Evolutionary conservation across 2,329 filamentous ascomycete species (phyloP).

Genomic region (Colletotrichum musicola): DNA sequence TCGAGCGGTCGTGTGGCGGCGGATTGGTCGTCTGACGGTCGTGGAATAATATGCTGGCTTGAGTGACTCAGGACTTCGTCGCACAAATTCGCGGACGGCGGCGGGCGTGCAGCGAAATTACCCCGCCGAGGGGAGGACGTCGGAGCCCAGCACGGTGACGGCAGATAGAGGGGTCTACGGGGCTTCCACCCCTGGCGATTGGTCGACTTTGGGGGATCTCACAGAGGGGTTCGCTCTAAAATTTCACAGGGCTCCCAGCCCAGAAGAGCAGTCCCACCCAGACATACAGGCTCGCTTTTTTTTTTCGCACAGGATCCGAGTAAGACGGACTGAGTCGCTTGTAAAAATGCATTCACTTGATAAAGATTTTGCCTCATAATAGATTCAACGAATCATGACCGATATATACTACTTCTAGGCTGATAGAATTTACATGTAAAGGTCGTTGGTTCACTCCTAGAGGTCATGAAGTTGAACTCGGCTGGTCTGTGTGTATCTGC

Average conservation of each 20-base stretch:
- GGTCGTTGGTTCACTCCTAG: too few species aligned
- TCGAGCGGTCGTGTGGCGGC: not conserved
- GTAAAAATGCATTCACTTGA: too few species aligned
- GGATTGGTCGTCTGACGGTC: slow-evolving; percentile 2
- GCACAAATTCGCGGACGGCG: slow-evolving; percentile 25
- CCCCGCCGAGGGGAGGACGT: slow-evolving; percentile 41
- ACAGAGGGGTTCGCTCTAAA: slow-evolving; percentile 5
- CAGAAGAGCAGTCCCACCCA: slow-evolving; percentile 21
- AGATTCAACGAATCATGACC: too few species aligned
- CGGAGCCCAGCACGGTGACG: slow-evolving; percentile 25
- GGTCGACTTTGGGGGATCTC: slow-evolving; percentile 19
- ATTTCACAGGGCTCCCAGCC: slow-evolving; percentile 33
- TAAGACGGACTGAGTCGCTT: too few species aligned
- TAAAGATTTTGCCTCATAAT: too few species aligned
- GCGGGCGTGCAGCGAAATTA: slow-evolving; percentile 33
- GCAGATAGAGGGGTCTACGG: slow-evolving; percentile 38
- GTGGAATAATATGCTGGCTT: slow-evolving; percentile 7
- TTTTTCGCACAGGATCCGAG: not conserved
- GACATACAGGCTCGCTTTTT: not conserved
- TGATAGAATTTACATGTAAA: too few species aligned
- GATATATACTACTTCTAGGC: too few species aligned
- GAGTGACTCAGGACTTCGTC: slow-evolving; percentile 36
- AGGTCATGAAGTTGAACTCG: not conserved
- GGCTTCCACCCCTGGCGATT: slow-evolving; percentile 29
- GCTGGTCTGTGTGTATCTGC: slow-evolving; percentile 37